A percentile compares a stretch with the other conserved stretches of the same genome.
These are phyloP conservation scores for Lachancea cidri DNA, from an alignment of 805 yeast species.

Conservation along the genomic window DNA sequence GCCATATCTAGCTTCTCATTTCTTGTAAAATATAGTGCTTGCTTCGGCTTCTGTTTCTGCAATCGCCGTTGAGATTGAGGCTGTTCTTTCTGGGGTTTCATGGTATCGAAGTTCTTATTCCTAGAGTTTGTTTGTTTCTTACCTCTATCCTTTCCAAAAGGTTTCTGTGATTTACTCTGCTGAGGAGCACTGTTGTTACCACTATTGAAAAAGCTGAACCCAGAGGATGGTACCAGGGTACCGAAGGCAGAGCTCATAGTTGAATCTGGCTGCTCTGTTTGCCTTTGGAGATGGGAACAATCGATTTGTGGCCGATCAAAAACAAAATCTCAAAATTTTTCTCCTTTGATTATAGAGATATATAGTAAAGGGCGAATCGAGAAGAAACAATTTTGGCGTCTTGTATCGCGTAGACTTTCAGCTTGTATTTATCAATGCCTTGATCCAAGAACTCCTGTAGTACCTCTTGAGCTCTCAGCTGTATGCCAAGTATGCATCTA, in stretches of 20 bases:
- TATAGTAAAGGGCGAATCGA: slow-evolving; percentile 22
- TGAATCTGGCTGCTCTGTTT: slow-evolving; percentile 1
- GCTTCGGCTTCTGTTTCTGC: not conserved
- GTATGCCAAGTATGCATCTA: slow-evolving; percentile 27
- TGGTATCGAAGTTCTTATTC: not conserved
- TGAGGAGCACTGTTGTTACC: slow-evolving; percentile 8
- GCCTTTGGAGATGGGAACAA: not conserved
- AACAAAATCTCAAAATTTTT: not conserved
- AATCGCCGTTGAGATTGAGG: not conserved
- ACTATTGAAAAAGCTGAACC: slow-evolving; percentile 15
- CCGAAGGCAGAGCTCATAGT: slow-evolving; percentile 19
- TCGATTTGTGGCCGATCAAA: not conserved
- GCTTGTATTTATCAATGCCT: slow-evolving; percentile 18
- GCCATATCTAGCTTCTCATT: not conserved
- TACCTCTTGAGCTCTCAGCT: slow-evolving; percentile 30
- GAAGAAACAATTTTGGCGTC: slow-evolving; percentile 17
- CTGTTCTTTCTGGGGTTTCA: not conserved
- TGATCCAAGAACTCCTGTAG: slow-evolving; percentile 24
- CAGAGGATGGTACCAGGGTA: slow-evolving; percentile 14
- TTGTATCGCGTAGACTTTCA: slow-evolving; percentile 18
- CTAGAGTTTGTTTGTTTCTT: slow-evolving; percentile 6
- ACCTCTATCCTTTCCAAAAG: slow-evolving; percentile 8
- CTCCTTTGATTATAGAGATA: slow-evolving; percentile 2
- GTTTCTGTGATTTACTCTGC: slow-evolving; percentile 6
- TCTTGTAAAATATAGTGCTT: not conserved